Base-by-base conservation (phyloP, 2,329 filamentous ascomycete species). In the Colletotrichum sidae region DNA sequence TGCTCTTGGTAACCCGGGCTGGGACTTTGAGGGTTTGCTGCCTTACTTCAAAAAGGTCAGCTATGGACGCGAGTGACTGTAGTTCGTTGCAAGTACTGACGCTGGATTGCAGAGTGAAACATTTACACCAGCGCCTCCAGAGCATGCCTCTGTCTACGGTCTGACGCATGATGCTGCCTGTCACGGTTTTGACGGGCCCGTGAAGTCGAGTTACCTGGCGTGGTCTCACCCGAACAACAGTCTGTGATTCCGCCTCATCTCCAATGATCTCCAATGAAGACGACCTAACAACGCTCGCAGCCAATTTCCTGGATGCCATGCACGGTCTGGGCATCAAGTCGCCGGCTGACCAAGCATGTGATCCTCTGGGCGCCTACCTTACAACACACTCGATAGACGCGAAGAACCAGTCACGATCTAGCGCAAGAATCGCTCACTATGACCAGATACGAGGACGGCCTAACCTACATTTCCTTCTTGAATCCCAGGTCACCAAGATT, bases 21-120 rank as follows among this genome's bases (percentile, higher is more conserved):
- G 78, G 78, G 71, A 73, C 25, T 80, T 76, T 72, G 46, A 72
- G 0, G 70, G 70, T 10, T 73, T 85, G 55, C 71, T 78, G 2
- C 65, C 55, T 33, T 71, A 69, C 12, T 75, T 75, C 69, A 69
- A 55, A 50, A 69, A 70, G 62, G 80, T 77, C 39, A 33, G n/a
- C 10, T 15, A 13, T 13, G 25, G 13, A 8, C n/a, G n/a, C 12
- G 3, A 25, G 38, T 44, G n/a, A 8, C n/a, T 17, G 15, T 11
- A 25, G 10, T 45, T n/a, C 15, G 3, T 10, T 2, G 10, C 34
- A 10, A 1, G 6, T 37, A 12, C 35, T 54, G 15, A 47, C 11
- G 5, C 4, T 8, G n/a, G 1, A 6, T 3, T 2, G 42, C 11
- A 59, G 50, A 65, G 68, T 10, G 55, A 70, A 34, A 68, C 61